Evolutionary conservation across 1,284 basidiomycete genomes (phyloP).

Genomic region (Omphalotus olearius): DNA sequence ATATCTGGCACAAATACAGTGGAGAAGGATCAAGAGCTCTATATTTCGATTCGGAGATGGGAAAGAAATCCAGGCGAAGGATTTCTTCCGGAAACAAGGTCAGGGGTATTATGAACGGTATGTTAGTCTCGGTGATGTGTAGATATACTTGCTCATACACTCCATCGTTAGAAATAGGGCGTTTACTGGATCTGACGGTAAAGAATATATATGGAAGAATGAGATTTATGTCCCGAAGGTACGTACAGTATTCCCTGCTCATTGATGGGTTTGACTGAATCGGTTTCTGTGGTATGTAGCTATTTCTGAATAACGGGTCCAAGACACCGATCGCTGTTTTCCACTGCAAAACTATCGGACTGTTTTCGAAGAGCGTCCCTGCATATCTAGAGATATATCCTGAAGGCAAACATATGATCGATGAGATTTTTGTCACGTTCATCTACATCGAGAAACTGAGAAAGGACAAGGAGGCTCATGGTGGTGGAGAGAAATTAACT

Average conservation of each 20-base stretch:
- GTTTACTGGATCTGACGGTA: slow-evolving; percentile 30
- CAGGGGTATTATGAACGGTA: slow-evolving; percentile 6
- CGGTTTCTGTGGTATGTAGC: not conserved
- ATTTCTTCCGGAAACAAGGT: slow-evolving; percentile 11
- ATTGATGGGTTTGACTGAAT: not conserved
- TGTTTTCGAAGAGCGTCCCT: not conserved
- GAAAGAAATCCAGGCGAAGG: slow-evolving; percentile 2
- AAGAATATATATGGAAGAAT: slow-evolving; percentile 31
- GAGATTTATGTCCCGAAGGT: slow-evolving; percentile 21
- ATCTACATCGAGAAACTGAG: slow-evolving; percentile 7
- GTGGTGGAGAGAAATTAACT: too few species aligned
- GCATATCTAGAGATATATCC: slow-evolving; percentile 5
- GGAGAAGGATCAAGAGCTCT: slow-evolving; percentile 5
- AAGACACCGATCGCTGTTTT: slow-evolving; percentile 4
- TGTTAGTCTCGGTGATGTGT: not conserved
- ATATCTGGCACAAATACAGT: slow-evolving; percentile 13
- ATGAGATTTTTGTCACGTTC: slow-evolving; percentile 2
- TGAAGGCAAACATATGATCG: slow-evolving; percentile 3
- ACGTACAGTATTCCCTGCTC: not conserved
- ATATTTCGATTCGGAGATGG: slow-evolving; percentile 10
- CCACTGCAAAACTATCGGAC: not conserved
- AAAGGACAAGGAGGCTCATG: slow-evolving; percentile 7
- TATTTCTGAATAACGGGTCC: not conserved
- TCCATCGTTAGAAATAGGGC: slow-evolving; percentile 20
- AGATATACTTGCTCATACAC: not conserved